Percentiles rank a stretch among this genome's conserved stretches.
Evolutionary conservation across 1,139 yeast species (phyloP).

Genomic region (Blastobotrys buckinghamii): DNA sequence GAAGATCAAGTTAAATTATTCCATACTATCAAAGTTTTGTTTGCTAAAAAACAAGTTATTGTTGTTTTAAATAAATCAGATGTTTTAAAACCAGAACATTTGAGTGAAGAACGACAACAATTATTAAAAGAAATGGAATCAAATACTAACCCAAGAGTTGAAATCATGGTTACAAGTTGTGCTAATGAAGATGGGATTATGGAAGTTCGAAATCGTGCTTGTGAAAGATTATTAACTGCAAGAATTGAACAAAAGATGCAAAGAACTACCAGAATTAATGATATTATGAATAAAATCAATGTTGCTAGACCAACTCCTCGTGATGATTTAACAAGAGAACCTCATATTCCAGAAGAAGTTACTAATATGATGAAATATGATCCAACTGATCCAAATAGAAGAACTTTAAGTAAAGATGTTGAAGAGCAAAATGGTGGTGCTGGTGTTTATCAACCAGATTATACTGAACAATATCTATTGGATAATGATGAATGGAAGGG

Average conservation of each 20-base stretch:
- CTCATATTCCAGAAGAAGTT: conserved; percentile 78
- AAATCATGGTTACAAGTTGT: conserved; percentile 89
- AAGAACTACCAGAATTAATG: conserved; percentile 83
- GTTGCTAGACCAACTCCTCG: conserved; percentile 86
- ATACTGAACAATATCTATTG: conserved; percentile 82
- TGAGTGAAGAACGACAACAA: conserved; percentile 68
- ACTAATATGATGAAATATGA: conserved; percentile 60
- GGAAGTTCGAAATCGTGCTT: conserved; percentile 94
- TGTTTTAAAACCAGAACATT: conserved; percentile 77
- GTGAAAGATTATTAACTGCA: conserved; percentile 91
- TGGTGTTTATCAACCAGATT: conserved; percentile 90
- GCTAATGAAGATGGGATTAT: conserved; percentile 91
- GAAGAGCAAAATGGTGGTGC: conserved; percentile 98
- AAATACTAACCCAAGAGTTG: conserved; percentile 59
- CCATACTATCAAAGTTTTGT: conserved; percentile 94
- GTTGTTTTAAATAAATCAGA: conserved; percentile 95
- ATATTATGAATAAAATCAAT: conserved; percentile 90
- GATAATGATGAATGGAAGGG: conserved; percentile 98
- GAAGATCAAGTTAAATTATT: conserved; percentile 96
- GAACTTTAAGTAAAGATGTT: conserved; percentile 75
- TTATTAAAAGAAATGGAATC: conserved; percentile 49
- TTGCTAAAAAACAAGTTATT: conserved; percentile 93
- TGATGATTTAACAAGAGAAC: conserved; percentile 76
- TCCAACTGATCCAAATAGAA: conserved; percentile 73
- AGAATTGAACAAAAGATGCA: conserved; percentile 96